Evolutionary conservation across 2,329 filamentous ascomycete genomes (phyloP).

Genomic region (Aspergillus niger): DNA sequence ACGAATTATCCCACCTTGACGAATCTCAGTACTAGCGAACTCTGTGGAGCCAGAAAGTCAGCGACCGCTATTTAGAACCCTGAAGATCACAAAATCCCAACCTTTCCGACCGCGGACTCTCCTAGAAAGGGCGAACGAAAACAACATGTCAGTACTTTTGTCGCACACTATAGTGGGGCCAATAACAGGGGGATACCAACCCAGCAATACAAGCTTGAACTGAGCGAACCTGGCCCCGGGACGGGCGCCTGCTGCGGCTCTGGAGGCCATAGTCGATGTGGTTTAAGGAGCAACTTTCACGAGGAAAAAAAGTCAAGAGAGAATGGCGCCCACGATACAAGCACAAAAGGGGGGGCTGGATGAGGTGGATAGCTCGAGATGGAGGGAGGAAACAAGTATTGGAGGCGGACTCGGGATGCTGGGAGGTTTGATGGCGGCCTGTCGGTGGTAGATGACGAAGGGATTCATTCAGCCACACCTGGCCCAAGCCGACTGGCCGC

Average conservation of each 20-base stretch:
- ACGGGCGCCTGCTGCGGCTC: constrained; percentile 71
- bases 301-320: constrained; percentile 8
- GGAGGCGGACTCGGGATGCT: constrained; percentile 25
- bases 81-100: constrained; percentile 41
- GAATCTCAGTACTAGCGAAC: constrained; percentile 95
- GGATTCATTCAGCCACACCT: constrained; percentile 36
- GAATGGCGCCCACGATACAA: background rate
- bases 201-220: constrained; percentile 97
- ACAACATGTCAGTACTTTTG: constrained; percentile 21
- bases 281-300: constrained; percentile 20
- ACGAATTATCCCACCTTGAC: constrained; percentile 73
- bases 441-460: constrained; percentile 36
- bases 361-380: constrained; percentile 9
- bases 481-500: constrained; percentile 19
- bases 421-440: constrained; percentile 23
- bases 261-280: constrained; percentile 71
- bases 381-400: constrained; percentile 24
- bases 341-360: background rate
- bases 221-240: constrained; percentile 85
- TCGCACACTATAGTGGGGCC: constrained; percentile 7
- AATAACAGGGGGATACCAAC: constrained; percentile 56
- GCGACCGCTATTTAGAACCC: constrained; percentile 22
- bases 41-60: constrained; percentile 59
- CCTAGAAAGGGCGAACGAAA: constrained; percentile 56
- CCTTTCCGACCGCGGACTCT: constrained; percentile 99